phyloP scores from a whole-genome alignment of 2,329 filamentous ascomycete genomes.

The Emericellopsis cladophorae region DNA sequence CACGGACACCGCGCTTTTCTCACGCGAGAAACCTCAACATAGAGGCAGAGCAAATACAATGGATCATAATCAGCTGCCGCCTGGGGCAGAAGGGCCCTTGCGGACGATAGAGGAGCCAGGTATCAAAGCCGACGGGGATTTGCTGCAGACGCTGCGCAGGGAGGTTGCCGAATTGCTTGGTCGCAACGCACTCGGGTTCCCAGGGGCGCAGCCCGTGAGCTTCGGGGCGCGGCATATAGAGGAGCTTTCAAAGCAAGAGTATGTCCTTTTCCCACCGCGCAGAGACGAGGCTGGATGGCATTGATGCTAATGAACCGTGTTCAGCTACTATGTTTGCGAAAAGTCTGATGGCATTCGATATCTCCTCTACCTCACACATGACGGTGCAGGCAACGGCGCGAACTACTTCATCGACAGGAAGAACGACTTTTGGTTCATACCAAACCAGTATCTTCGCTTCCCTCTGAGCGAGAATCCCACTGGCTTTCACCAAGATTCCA shows the following conservation, averaged over 20 bases:
- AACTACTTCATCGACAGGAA: slow-evolving; percentile 95
- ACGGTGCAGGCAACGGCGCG: slow-evolving; percentile 48
- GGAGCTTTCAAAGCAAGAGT: slow-evolving; percentile 73
- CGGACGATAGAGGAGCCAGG: slow-evolving; percentile 47
- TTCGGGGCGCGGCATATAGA: slow-evolving; percentile 71
- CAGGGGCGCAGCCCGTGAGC: slow-evolving; percentile 87
- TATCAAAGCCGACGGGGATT: slow-evolving; percentile 47
- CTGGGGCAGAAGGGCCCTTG: slow-evolving; percentile 18
- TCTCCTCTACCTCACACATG: slow-evolving; percentile 74
- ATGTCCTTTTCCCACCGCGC: slow-evolving; percentile 1
- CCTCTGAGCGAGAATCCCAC: slow-evolving; percentile 54
- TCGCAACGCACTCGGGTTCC: slow-evolving; percentile 58
- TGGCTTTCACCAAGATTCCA: slow-evolving; percentile 64
- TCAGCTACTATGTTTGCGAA: slow-evolving; percentile 88
- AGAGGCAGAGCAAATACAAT: slow-evolving; percentile 7
- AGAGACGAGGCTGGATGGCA: neutral
- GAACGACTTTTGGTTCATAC: slow-evolving; percentile 90
- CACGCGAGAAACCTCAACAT: neutral
- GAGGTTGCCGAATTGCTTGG: slow-evolving; percentile 68
- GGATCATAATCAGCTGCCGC: slow-evolving; percentile 6
- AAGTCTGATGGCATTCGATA: slow-evolving; percentile 96
- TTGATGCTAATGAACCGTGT: slow-evolving; percentile 1
- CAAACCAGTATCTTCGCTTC: slow-evolving; percentile 60
- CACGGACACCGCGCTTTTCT: too few species aligned
- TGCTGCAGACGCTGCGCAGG: slow-evolving; percentile 49